These are phyloP conservation scores for Aspergillus baeticus DNA, from an alignment of 495 filamentous ascomycete species.

Conservation along the genomic window DNA sequence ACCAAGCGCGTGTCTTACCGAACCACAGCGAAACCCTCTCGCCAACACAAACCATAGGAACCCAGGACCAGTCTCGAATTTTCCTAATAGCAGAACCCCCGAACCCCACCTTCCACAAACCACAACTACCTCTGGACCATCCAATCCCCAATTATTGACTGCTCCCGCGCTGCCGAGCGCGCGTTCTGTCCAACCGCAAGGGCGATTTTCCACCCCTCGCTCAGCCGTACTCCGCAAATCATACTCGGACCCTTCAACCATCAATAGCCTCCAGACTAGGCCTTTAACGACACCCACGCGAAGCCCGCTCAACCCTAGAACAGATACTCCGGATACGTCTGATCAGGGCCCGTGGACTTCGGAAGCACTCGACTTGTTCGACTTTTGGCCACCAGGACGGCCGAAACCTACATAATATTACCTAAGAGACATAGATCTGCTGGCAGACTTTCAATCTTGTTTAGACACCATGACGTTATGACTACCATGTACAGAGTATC, in stretches of 20 bases:
- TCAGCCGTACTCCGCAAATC: constrained; percentile 33
- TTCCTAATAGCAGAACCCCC: too few relatives aligned
- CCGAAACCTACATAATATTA: constrained; percentile 28
- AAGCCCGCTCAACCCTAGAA: constrained; percentile 17
- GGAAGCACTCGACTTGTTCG: constrained; percentile 60
- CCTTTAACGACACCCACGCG: constrained; percentile 12
- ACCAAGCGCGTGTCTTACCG: too few relatives aligned
- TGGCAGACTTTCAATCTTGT: neutral
- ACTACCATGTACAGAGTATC: neutral
- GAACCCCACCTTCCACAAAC: too few relatives aligned
- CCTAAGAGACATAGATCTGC: constrained; percentile 19
- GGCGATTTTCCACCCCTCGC: constrained; percentile 17
- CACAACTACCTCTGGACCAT: neutral
- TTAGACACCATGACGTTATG: neutral
- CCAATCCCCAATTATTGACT: too few relatives aligned
- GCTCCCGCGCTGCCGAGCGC: neutral
- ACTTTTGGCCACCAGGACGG: constrained; percentile 48
- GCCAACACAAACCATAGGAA: too few relatives aligned
- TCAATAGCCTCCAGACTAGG: constrained; percentile 13
- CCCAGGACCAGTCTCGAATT: too few relatives aligned
- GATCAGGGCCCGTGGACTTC: constrained; percentile 54
- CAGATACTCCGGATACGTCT: constrained; percentile 10
- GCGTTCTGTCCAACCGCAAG: neutral
- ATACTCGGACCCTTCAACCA: constrained; percentile 32
- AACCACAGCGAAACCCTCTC: too few relatives aligned